Conservation (phyloP, 148 eudicot species). For the Chenopodium berlandieri region DNA sequence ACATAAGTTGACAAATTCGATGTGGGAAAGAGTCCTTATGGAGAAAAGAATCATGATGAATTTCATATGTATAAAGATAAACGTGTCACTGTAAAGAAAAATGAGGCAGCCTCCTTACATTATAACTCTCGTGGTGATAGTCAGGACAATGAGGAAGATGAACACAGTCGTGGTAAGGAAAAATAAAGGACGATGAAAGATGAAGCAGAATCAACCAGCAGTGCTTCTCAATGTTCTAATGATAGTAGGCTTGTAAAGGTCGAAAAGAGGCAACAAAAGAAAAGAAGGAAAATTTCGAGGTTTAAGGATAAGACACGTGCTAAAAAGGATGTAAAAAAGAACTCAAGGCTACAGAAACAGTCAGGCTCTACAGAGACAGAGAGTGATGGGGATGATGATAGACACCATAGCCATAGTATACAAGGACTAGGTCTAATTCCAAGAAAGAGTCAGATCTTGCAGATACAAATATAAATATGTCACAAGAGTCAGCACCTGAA, state of each 20-base stretch:
- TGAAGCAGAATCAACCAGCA: constrained; percentile 15
- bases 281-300: constrained; percentile 3
- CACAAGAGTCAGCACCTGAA: not conserved
- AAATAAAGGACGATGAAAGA: constrained; percentile 2
- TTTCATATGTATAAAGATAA: not conserved
- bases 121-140: constrained; percentile 10
- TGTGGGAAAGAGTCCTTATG: constrained; percentile 5
- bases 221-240: not conserved
- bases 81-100: not conserved
- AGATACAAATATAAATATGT: not conserved
- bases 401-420: constrained; percentile 15
- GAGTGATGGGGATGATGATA: constrained; percentile 19
- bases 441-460: constrained; percentile 17
- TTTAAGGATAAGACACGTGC: constrained; percentile 12
- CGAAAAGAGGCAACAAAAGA: constrained; percentile 9
- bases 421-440: constrained; percentile 12
- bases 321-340: constrained; percentile 6
- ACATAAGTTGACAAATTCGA: not conserved
- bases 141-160: constrained; percentile 12
- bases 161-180: constrained; percentile 10
- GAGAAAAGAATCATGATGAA: not conserved
- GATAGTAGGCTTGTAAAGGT: constrained; percentile 12
- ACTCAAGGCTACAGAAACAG: constrained; percentile 8
- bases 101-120: constrained; percentile 13
- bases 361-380: constrained; percentile 15